Evolutionary conservation across 495 filamentous ascomycete genomes (phyloP), one percentile per base, ranked within the genome.

Genomic region (Clavariopsis aquatica): DNA sequence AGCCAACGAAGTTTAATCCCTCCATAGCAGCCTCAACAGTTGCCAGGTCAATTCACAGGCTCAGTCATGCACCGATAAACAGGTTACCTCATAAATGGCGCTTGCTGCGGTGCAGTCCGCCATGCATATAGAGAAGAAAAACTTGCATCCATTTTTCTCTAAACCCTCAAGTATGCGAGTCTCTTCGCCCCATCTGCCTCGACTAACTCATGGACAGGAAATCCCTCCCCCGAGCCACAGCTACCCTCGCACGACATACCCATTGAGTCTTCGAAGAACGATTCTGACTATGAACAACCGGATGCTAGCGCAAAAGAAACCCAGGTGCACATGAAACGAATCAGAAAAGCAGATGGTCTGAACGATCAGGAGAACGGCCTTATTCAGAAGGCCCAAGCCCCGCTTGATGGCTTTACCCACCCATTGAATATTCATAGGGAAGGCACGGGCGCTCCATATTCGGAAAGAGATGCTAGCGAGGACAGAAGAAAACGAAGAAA

Each of bases 131-230:
- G 75, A 71, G 45, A 66, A 62, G 53, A 70, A 58, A 54, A 52
- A 26, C 23, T 12, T 77, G 28, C 75, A 77, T 62, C 74, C 73
- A 26, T 77, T 77, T 69, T 77, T 77, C 59, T 52, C 57, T 0
- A 71, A 72, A 43, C 49, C 65, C 12, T 20, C 20, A 3, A 60
- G 72, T 72, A 67, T 43, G 60, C n/a, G 1, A 17, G 7, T n/a
- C 17, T 36, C 12, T 4, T 13, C 17, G 26, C 27, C 22, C 17
- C 10, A 15, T 8, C 6, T 15, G 3, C n/a, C 15, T 24, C 15
- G 20, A 19, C 57, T 66, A n/a, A 65, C 41, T 12, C 23, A 1
- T 19, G 3, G 12, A 1, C 29, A 70, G 63, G 49, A 26, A 66
- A 62, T 52, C 43, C 54, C 26, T 56, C 58, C 10, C 53, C 57